phyloP scores from a whole-genome alignment of 805 yeast species.

The Candida pini region DNA sequence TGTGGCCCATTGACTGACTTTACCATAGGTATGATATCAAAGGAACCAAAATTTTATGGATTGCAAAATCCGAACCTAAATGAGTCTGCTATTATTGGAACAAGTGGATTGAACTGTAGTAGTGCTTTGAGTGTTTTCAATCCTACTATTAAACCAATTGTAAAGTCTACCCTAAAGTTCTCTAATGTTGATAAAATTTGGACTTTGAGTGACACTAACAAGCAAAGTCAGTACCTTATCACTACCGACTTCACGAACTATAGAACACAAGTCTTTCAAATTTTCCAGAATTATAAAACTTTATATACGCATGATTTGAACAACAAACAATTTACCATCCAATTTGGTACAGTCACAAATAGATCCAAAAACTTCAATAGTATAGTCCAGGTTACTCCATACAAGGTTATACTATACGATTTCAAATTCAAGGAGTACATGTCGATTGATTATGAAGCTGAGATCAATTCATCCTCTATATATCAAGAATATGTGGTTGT shows the following conservation, averaged over 20 bases:
- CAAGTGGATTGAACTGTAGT: slow-evolving; percentile 56
- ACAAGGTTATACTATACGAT: slow-evolving; percentile 57
- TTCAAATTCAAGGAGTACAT: slow-evolving; percentile 50
- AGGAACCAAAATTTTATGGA: slow-evolving; percentile 51
- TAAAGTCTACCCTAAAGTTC: slow-evolving; percentile 64
- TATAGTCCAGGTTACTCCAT: slow-evolving; percentile 70
- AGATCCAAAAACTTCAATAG: slow-evolving; percentile 35
- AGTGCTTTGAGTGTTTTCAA: slow-evolving; percentile 57
- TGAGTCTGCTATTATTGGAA: slow-evolving; percentile 63
- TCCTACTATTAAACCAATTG: slow-evolving; percentile 62
- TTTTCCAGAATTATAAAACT: slow-evolving; percentile 55
- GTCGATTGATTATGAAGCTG: slow-evolving; percentile 49
- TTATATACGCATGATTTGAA: slow-evolving; percentile 58
- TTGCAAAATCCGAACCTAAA: slow-evolving; percentile 61
- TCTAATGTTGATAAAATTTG: slow-evolving; percentile 71
- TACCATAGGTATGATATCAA: slow-evolving; percentile 55
- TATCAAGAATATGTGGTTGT: slow-evolving; percentile 59
- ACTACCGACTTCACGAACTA: slow-evolving; percentile 63
- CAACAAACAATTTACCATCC: slow-evolving; percentile 57
- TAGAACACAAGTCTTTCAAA: slow-evolving; percentile 64
- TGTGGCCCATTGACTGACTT: slow-evolving; percentile 72
- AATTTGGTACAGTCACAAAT: slow-evolving; percentile 44
- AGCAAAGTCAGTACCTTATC: slow-evolving; percentile 50
- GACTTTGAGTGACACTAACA: slow-evolving; percentile 44
- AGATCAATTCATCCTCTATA: slow-evolving; percentile 58